These are phyloP conservation scores for Saturnispora hagleri DNA, from an alignment of 805 yeast genomes.

Conservation along the genomic window DNA sequence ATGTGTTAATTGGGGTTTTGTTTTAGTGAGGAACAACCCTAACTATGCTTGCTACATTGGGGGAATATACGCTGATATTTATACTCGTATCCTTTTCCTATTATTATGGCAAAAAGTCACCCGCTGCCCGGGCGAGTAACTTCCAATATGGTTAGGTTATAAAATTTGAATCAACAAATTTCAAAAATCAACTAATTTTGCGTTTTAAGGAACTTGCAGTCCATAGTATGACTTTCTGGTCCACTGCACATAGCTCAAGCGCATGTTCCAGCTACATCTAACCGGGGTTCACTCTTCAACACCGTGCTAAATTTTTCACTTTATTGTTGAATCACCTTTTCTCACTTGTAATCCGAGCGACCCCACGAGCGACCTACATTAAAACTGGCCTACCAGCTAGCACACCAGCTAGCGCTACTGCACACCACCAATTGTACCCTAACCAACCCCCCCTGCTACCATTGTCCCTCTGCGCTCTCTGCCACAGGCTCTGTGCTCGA, in stretches of 20 bases:
- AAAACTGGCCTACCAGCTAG: too few species aligned
- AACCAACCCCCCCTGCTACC: too few species aligned
- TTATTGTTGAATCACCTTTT: too few species aligned
- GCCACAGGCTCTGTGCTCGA: not conserved
- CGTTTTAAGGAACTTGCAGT: not conserved
- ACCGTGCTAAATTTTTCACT: too few species aligned
- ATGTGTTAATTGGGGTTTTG: constrained; percentile 4
- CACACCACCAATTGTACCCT: not conserved
- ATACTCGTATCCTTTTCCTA: not conserved
- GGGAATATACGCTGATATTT: not conserved
- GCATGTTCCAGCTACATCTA: too few species aligned
- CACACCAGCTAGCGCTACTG: not conserved
- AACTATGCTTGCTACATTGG: not conserved
- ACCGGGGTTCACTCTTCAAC: not conserved
- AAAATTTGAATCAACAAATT: not conserved
- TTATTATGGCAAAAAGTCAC: not conserved
- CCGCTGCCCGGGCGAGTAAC: not conserved
- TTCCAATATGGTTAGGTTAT: not conserved
- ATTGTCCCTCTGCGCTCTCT: too few species aligned
- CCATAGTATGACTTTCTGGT: not conserved
- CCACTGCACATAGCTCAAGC: not conserved
- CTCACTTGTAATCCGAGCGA: too few species aligned
- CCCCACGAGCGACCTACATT: too few species aligned
- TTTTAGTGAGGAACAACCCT: not conserved
- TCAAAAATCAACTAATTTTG: not conserved